Evolutionary conservation across 306 rosid genomes (phyloP), one percentile per base, ranked within the genome.

Genomic region (cucumber (Cucumis sativus)): DNA sequence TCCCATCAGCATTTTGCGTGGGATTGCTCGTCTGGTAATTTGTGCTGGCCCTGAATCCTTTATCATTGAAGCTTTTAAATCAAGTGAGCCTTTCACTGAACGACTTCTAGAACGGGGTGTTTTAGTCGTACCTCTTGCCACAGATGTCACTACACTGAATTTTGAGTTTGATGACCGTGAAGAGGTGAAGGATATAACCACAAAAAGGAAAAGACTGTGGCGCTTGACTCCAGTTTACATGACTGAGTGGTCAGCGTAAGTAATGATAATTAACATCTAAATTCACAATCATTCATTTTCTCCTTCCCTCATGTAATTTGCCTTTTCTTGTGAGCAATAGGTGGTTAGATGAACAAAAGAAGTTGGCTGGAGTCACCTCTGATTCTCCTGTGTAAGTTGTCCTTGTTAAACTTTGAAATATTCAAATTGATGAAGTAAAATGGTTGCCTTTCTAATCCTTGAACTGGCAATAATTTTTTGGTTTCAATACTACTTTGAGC

Each of bases 321-420:
- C 60, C n/a, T 64, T 20, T 25, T 58, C 33, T 15, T 63, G 60
- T 80, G 71, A 52, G 78, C 52, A 30, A 65, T 65, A 95, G 98
- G 80, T 95, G 98, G 98, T 74, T 95, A 79, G 90, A 89, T 63
- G 97, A 95, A 33, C 97, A 95, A 82, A 95, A 95, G 88, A 92
- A 81, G 86, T 49, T 90, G 83, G 96, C 99, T 21, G 88, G 90
- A 67, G 91, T 90, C 75, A 64, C 96, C 75, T 63, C 99, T 12
- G 97, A 89, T n/a, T 89, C 93, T 80, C 96, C 97, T 1, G 99
- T 95, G 99, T 90, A 84, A 92, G 97, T 81, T 12, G 62, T 81
- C 63, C 45, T 56, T 70, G 21, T 58, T 56, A 9, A 56, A 54
- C 62, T 76, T 40, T 1, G 10, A 71, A 33, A 33, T 2, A 25